These are phyloP conservation scores for Suillus fuscotomentosus DNA, from an alignment of 768 basidiomycete genomes.

Conservation along the genomic window DNA sequence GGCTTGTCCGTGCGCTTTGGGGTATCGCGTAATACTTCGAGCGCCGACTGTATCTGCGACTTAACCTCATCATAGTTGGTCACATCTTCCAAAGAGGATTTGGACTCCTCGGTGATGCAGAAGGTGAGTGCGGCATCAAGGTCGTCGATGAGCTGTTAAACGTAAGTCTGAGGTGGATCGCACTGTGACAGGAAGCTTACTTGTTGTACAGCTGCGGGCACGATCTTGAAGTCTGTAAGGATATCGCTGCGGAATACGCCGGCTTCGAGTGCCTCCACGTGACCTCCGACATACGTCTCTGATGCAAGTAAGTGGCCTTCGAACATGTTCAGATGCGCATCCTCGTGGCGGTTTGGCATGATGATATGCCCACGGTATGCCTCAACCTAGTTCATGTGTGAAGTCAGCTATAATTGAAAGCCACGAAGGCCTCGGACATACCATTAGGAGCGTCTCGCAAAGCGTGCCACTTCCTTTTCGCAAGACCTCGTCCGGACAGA, in stretches of 20 bases:
- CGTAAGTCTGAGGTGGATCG: neutral
- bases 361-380: slow-evolving; percentile 90
- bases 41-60: slow-evolving; percentile 64
- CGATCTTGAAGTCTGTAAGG: slow-evolving; percentile 90
- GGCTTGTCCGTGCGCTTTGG: slow-evolving; percentile 89
- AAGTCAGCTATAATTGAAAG: slow-evolving; percentile 8
- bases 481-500: slow-evolving; percentile 94
- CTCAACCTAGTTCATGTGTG: slow-evolving; percentile 68
- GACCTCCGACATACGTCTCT: slow-evolving; percentile 98
- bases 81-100: slow-evolving; percentile 75
- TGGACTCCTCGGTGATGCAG: slow-evolving; percentile 83
- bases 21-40: slow-evolving; percentile 89
- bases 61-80: slow-evolving; percentile 96
- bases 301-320: slow-evolving; percentile 96
- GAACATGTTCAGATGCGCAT: slow-evolving; percentile 86
- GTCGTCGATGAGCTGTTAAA: slow-evolving; percentile 80
- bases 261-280: slow-evolving; percentile 97
- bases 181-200: slow-evolving; percentile 24
- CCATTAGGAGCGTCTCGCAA: slow-evolving; percentile 98
- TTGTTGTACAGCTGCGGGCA: slow-evolving; percentile 81
- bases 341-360: slow-evolving; percentile 98
- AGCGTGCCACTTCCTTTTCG: slow-evolving; percentile 95
- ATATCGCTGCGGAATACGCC: slow-evolving; percentile 99
- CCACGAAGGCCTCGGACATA: slow-evolving; percentile 34
- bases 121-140: slow-evolving; percentile 91